These are phyloP conservation scores for Wallemia ichthyophaga DNA, from an alignment of 1,284 basidiomycete species.

Conservation along the genomic window DNA sequence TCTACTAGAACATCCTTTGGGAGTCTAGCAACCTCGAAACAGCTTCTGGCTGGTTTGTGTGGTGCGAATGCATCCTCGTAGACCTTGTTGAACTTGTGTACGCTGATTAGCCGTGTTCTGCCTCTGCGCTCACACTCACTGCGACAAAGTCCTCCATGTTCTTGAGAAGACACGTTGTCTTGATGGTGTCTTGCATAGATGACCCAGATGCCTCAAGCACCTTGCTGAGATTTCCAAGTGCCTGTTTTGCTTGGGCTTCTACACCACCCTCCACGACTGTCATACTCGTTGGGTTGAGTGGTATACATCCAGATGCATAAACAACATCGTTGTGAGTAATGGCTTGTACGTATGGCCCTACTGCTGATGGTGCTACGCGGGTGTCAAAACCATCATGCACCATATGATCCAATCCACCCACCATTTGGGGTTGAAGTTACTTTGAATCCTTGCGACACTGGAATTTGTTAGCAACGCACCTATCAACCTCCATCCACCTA, in stretches of 20 bases:
- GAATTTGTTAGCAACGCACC: background rate
- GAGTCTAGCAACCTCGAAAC: conserved; percentile 49
- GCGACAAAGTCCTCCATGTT: background rate
- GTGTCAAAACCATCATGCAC: conserved; percentile 4
- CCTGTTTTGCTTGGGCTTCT: conserved; percentile 56
- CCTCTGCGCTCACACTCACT: background rate
- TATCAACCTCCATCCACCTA: too few relatives aligned
- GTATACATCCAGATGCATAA: conserved; percentile 71
- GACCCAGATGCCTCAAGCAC: conserved; percentile 59
- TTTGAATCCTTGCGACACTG: background rate
- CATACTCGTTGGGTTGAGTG: conserved; percentile 43
- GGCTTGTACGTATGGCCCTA: conserved; percentile 69
- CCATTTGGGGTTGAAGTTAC: background rate
- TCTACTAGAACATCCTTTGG: conserved; percentile 61
- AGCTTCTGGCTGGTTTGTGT: conserved; percentile 73
- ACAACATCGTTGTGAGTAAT: conserved; percentile 57
- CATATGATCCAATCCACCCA: conserved; percentile 1
- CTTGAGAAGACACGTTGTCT: conserved; percentile 26
- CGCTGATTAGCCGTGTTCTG: conserved; percentile 20
- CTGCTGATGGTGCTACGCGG: conserved; percentile 38
- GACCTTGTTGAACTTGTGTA: conserved; percentile 41
- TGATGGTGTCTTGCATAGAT: conserved; percentile 42
- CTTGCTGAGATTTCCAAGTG: conserved; percentile 53
- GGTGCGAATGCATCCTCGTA: conserved; percentile 31
- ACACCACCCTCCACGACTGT: conserved; percentile 48